These are phyloP conservation scores for Termitomyces bulborhizus DNA, from an alignment of 768 basidiomycete species.

Conservation along the genomic window DNA sequence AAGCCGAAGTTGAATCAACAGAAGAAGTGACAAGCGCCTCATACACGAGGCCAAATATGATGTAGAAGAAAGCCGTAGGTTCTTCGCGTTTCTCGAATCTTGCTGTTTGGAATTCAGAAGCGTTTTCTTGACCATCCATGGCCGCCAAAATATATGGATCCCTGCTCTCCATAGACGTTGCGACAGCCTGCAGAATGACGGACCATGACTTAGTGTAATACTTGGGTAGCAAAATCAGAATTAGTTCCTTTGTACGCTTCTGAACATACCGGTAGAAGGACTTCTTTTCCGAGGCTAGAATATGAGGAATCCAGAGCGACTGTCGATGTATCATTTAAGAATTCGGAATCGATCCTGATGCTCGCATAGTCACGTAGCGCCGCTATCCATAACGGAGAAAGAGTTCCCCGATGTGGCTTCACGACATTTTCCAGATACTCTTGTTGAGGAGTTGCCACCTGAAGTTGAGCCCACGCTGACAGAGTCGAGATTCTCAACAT, in stretches of 20 bases:
- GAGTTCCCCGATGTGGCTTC: constrained; percentile 65
- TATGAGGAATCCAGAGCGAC: constrained; percentile 78
- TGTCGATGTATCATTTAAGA: constrained; percentile 67
- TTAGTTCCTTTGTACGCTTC: background rate
- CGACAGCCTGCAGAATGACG: constrained; percentile 79
- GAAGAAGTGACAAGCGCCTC: constrained; percentile 74
- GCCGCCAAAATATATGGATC: constrained; percentile 70
- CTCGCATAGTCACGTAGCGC: constrained; percentile 89
- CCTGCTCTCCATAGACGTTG: constrained; percentile 64
- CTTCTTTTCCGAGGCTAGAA: constrained; percentile 85
- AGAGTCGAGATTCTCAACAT: constrained; percentile 91
- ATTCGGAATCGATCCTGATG: constrained; percentile 84
- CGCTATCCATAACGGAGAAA: constrained; percentile 85
- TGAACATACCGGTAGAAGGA: constrained; percentile 75
- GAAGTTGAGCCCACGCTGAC: constrained; percentile 93
- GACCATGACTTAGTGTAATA: constrained; percentile 85
- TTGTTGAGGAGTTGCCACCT: constrained; percentile 70
- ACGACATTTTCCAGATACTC: constrained; percentile 76
- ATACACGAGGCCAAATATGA: constrained; percentile 90
- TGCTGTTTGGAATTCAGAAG: constrained; percentile 17
- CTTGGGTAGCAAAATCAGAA: constrained; percentile 31
- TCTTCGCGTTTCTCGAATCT: constrained; percentile 38
- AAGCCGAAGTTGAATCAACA: constrained; percentile 43
- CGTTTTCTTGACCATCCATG: constrained; percentile 67
- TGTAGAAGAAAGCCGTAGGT: constrained; percentile 79